These are phyloP conservation scores for Hippophae gyantsensis DNA, from an alignment of 306 rosid genomes.

Conservation along the genomic window DNA sequence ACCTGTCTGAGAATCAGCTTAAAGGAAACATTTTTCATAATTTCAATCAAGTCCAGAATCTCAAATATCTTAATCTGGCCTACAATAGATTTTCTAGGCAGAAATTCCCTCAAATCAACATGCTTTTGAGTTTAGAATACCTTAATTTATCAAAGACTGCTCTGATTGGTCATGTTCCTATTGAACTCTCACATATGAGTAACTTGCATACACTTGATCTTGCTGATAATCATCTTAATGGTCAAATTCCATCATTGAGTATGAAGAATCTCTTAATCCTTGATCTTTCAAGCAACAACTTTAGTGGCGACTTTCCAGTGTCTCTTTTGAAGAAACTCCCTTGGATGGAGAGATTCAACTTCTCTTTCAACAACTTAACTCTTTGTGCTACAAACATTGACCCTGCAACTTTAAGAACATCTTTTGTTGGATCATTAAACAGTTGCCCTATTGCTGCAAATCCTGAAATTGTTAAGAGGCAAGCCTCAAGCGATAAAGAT, in stretches of 20 bases:
- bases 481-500: constrained; percentile 32
- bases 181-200: constrained; percentile 41
- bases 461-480: constrained; percentile 42
- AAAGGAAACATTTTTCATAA: constrained; percentile 62
- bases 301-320: constrained; percentile 71
- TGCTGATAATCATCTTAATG: constrained; percentile 67
- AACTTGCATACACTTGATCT: constrained; percentile 65
- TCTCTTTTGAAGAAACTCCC: constrained; percentile 50
- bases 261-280: constrained; percentile 45
- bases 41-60: constrained; percentile 42
- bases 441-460: constrained; percentile 97
- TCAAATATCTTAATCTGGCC: constrained; percentile 74
- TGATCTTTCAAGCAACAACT: constrained; percentile 73
- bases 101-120: constrained; percentile 48
- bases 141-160: constrained; percentile 70
- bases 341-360: constrained; percentile 75
- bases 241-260: constrained; percentile 42
- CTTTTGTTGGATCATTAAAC: constrained; percentile 58
- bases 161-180: constrained; percentile 64
- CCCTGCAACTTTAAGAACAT: constrained; percentile 32
- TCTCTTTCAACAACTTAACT: constrained; percentile 78
- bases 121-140: constrained; percentile 51
- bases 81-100: constrained; percentile 63
- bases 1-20: constrained; percentile 76
- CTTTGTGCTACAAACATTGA: constrained; percentile 58